Evolutionary conservation across 345 rosid species (phyloP).

Genomic region (Theobroma cacao): DNA sequence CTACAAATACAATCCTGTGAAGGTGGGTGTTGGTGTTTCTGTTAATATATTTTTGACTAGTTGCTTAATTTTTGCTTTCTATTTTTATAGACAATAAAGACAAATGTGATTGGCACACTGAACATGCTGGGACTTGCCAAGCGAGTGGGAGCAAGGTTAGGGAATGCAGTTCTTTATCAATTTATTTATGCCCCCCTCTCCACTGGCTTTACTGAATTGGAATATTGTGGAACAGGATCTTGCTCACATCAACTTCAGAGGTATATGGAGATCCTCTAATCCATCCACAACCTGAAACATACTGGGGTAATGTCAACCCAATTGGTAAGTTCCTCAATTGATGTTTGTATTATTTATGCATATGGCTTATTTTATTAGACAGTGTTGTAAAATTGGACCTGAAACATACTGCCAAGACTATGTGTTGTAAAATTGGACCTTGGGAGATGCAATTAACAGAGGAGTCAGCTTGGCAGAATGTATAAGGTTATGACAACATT

Average conservation of each 20-base stretch:
- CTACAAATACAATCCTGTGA: constrained; percentile 94
- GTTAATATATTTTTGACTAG: background rate
- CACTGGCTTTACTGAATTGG: constrained; percentile 7
- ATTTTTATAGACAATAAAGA: constrained; percentile 74
- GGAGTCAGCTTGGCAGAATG: background rate
- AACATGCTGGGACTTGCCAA: constrained; percentile 99
- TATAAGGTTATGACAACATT: background rate
- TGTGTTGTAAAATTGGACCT: background rate
- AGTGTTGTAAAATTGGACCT: background rate
- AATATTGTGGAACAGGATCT: constrained; percentile 51
- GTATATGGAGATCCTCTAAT: constrained; percentile 95
- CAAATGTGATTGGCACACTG: constrained; percentile 95
- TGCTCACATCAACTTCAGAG: constrained; percentile 95
- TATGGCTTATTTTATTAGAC: background rate
- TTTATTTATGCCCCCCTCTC: background rate
- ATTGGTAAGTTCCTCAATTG: constrained; percentile 48
- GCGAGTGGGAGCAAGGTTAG: constrained; percentile 95
- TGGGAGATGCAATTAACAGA: background rate
- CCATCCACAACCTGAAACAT: constrained; percentile 91
- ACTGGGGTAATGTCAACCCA: constrained; percentile 98
- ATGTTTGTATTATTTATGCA: background rate
- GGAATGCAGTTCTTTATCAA: background rate
- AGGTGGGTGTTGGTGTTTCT: constrained; percentile 45
- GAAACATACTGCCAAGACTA: no score
- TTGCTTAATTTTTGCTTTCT: constrained; percentile 5